Percentiles rank a stretch among this genome's conserved stretches.
Evolutionary conservation across 306 rosid species (phyloP).

Genomic region (Rosa multiflora): DNA sequence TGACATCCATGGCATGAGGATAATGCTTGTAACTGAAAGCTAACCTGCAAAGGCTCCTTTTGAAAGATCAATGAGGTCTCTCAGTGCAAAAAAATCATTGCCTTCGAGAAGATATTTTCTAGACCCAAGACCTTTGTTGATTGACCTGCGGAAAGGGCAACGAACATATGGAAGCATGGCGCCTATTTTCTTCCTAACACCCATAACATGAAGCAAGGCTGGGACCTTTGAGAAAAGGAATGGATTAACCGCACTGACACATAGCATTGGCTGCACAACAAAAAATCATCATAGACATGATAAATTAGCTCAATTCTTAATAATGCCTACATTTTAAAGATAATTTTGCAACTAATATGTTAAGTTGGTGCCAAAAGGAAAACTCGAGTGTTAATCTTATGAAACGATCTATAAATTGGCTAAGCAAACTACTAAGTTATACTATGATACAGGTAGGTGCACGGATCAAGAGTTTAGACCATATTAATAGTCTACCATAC

Average conservation of each 20-base stretch:
- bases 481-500: not conserved
- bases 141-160: constrained; percentile 80
- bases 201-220: constrained; percentile 79
- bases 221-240: constrained; percentile 95
- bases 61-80: constrained; percentile 97
- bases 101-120: constrained; percentile 87
- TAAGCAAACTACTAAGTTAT: not conserved
- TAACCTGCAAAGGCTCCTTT: constrained; percentile 96
- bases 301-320: not conserved
- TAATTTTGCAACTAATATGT: not conserved
- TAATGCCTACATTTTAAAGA: not conserved
- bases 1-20: constrained; percentile 12
- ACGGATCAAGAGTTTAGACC: not conserved
- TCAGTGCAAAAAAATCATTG: constrained; percentile 94
- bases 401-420: not conserved
- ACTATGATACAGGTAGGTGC: not conserved
- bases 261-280: constrained; percentile 97
- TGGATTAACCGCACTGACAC: constrained; percentile 98
- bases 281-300: constrained; percentile 29
- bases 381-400: not conserved
- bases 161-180: constrained; percentile 78
- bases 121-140: constrained; percentile 80
- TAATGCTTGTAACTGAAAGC: constrained; percentile 28
- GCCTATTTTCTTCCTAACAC: constrained; percentile 79
- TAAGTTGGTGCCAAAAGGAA: not conserved